Evolutionary conservation across 768 basidiomycete genomes (phyloP).

Genomic region (Russula sp.): DNA sequence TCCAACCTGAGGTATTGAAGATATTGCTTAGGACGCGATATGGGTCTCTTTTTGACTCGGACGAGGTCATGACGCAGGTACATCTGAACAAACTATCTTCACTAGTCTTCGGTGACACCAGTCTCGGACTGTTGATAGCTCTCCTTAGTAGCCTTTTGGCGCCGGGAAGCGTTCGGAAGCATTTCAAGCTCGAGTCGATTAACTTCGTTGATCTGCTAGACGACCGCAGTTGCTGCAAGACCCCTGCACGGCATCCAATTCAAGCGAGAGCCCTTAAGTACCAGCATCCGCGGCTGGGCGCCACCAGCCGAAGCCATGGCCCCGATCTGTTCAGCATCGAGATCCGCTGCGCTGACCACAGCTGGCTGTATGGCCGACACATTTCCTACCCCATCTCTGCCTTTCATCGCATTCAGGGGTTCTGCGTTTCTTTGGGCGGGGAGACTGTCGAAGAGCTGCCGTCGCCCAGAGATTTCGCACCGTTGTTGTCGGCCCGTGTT

Average conservation of each 20-base stretch:
- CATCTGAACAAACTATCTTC: neutral
- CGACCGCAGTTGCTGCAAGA: neutral
- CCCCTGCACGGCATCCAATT: constrained; percentile 2
- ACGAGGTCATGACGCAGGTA: neutral
- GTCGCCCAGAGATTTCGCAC: neutral
- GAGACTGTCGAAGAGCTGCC: neutral
- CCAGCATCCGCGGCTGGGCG: no score
- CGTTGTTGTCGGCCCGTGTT: no score
- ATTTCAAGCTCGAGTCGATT: no score
- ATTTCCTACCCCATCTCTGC: neutral
- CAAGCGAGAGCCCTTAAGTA: no score
- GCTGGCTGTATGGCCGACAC: constrained; percentile 7
- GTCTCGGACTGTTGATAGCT: neutral
- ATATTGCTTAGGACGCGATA: neutral
- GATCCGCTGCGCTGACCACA: neutral
- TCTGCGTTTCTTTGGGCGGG: neutral
- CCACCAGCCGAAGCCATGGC: neutral
- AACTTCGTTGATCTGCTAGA: no score
- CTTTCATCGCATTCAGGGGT: neutral
- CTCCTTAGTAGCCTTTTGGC: neutral
- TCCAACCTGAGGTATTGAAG: neutral
- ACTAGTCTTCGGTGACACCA: neutral
- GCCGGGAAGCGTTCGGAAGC: no score
- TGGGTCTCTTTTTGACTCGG: no score
- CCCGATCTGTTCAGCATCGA: constrained; percentile 6